phyloP scores from a whole-genome alignment of 2,329 filamentous ascomycete species.

The Pestalotiopsis sp. region DNA sequence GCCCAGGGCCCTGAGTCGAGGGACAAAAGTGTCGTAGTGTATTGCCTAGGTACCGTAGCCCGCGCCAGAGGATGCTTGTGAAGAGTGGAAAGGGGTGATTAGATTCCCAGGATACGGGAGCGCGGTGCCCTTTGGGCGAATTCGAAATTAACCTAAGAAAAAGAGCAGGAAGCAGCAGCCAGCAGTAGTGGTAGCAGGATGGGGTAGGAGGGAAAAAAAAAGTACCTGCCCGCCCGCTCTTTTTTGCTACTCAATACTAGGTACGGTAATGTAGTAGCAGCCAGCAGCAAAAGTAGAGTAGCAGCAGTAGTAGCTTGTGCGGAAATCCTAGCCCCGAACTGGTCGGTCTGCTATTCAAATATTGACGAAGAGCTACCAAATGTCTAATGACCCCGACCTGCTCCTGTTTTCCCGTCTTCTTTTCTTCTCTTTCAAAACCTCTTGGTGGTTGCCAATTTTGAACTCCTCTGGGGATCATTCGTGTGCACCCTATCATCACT shows the following conservation, averaged over 20 bases:
- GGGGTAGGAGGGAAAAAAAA: neutral
- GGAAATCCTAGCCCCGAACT: neutral
- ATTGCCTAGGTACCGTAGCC: neutral
- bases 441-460: too few relatives aligned
- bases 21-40: neutral
- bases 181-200: too few relatives aligned
- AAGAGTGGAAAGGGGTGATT: slow-evolving; percentile 7
- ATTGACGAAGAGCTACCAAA: neutral
- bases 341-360: neutral
- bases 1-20: slow-evolving; percentile 9
- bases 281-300: too few relatives aligned
- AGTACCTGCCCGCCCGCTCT: neutral
- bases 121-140: neutral
- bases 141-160: neutral
- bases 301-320: neutral
- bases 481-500: neutral
- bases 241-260: neutral
- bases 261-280: neutral
- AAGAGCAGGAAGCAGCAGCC: neutral
- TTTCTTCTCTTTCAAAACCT: neutral
- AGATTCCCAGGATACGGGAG: slow-evolving; percentile 3
- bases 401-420: neutral
- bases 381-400: neutral
- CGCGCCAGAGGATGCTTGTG: neutral
- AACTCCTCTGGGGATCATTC: neutral